Evolutionary conservation across 2,329 filamentous ascomycete species (phyloP), one percentile per base, ranked within the genome.

Genomic region (Aureobasidium sp.): DNA sequence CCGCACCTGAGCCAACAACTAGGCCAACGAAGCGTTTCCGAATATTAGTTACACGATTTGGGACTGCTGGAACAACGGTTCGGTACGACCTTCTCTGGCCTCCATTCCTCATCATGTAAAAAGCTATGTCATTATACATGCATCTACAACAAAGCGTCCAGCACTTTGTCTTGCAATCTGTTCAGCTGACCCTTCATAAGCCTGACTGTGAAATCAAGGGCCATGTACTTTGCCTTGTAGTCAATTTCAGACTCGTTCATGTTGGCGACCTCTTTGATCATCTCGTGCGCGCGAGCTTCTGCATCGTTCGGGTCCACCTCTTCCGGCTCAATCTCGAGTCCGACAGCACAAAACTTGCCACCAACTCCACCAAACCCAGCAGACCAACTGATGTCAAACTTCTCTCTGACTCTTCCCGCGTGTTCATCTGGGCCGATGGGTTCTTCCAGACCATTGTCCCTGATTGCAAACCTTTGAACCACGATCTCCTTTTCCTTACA

Each of bases 311-410:
- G 39, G 43, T 62, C 60, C 20, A 66, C 46, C 27, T 48, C 55
- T 32, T 63, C 47, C 17, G 36, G 47, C 24, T 63, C 65, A 36
- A 69, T 24, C 34, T 66, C 64, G 2, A 80, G 59, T 0, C 76
- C 76, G 55, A 77, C 77, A 15, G 77, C 71, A 24, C 70, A 71
- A 69, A 79, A 80, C 52, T 75, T 72, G 0, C 77, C 78, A 0
- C 67, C 71, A 37, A 78, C 69, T 0, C 72, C 72, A 2, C 76
- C 77, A 65, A 79, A 74, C 1, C 71, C 69, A 2, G 76, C 71
- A 2, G 68, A 72, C 71, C 79, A 80, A 32, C 67, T 73, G 1
- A 81, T 68, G 59, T 81, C 78, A 59, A 76, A 80, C 0, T 75
- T 72, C 56, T 77, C 74, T 34, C 71, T 70, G 20, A 76, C 67